Base-by-base conservation (phyloP, 352 stramenopile genomes). In the Phytophthora pinifolia region DNA sequence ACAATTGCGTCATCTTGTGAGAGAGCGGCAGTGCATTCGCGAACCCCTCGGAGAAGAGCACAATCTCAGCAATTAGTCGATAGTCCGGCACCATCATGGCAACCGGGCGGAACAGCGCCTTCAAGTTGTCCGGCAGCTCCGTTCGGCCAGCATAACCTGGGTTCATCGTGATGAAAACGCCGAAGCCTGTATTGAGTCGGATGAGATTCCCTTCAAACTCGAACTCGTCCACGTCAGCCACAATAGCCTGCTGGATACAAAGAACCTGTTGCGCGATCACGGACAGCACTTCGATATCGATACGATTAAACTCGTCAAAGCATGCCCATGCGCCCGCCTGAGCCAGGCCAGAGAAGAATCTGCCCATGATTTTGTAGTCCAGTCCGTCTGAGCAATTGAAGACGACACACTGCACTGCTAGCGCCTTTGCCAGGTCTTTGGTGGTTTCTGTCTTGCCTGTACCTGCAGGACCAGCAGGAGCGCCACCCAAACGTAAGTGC, bases 221-320 rank as follows among this genome's bases (percentile, higher is more conserved):
- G 46, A 98, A 98, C 14, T 94, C 72, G 15, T 88, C 79, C 15
- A 89, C 77, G 29, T 96, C 83, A 1, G 86, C 81, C 7, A 95
- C 75, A 60, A 98, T 98, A 6, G 89, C 93, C 51, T 98, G 91
- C 66, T 98, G 92, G 54, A 98, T 98, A 44, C 82, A 96, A 9
- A 98, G 69, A 42, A 98, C 95, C 55, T 98, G 94, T 57, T 98
- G 93, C n/a, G 94, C 92, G 63, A 98, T 98, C 15, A 98, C 94
- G 17, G 88, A 98, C 4, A 98, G 54, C 18, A 98, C 94, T 59
- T 98, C 94, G 43, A 98, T 97, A 62, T 98, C 92, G 42, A 98
- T 98, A 18, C 94, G 90, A 59, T 98, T 98, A 65, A 98, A 98
- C 65, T 98, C 94, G 54, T 98, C 94, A 65, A 98, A 98, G 68